A percentile compares a stretch with the other conserved stretches of the same genome.
These are phyloP conservation scores for Trichoderma sp. DNA, from an alignment of 2,329 filamentous ascomycete genomes.

Conservation along the genomic window DNA sequence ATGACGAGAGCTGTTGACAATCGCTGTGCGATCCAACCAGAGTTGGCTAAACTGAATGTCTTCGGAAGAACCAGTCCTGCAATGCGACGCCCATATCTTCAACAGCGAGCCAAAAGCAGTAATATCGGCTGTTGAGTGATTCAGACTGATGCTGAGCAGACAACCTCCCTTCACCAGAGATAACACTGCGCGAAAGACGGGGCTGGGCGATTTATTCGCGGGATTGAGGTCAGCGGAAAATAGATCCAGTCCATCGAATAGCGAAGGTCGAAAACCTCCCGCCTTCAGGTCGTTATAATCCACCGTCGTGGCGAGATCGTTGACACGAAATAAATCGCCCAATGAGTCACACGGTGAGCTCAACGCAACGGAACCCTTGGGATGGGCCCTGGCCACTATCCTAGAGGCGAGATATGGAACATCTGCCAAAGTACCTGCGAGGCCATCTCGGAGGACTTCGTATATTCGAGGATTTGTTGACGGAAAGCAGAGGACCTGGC, in stretches of 20 bases:
- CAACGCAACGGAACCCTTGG: not conserved
- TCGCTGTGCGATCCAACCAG: not conserved
- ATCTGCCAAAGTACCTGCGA: not conserved
- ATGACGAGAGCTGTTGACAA: not conserved
- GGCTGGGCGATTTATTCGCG: not conserved
- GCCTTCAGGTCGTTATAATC: not conserved
- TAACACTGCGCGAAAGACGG: constrained; percentile 13
- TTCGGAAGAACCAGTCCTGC: not conserved
- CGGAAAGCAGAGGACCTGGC: constrained; percentile 10
- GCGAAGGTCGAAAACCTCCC: not conserved
- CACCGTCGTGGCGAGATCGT: not conserved
- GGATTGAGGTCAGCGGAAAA: not conserved
- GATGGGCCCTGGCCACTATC: not conserved
- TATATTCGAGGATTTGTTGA: constrained; percentile 8
- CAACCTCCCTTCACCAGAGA: constrained; percentile 2
- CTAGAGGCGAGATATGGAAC: constrained; percentile 8
- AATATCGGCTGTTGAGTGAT: constrained; percentile 8
- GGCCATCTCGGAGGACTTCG: not conserved
- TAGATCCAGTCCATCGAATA: not conserved
- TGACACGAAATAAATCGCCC: not conserved
- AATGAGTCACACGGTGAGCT: not conserved
- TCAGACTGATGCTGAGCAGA: not conserved
- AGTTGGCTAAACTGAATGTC: not conserved
- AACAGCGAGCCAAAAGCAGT: constrained; percentile 1
- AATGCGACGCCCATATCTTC: constrained; percentile 13